Evolutionary conservation across 1,139 yeast genomes (phyloP).

Genomic region (Nakaseomyces bracarensis): DNA sequence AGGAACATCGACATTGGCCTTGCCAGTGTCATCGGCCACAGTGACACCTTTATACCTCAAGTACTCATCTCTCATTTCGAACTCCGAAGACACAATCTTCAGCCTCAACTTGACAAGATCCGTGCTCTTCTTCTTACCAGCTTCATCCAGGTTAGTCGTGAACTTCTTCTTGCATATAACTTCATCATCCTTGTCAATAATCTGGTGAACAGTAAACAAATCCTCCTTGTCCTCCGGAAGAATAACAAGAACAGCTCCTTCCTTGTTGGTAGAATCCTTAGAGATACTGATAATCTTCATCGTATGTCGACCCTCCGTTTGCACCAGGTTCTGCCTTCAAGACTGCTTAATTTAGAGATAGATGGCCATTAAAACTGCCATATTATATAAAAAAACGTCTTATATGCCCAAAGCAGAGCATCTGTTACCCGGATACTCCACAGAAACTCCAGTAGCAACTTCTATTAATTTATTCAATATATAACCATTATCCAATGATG

Average conservation of each 20-base stretch:
- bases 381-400: no score
- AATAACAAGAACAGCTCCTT: constrained; percentile 37
- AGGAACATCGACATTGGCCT: constrained; percentile 50
- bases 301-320: background rate
- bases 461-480: no score
- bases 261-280: constrained; percentile 7
- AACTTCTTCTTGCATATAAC: constrained; percentile 50
- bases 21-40: constrained; percentile 46
- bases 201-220: constrained; percentile 76
- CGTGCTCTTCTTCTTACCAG: constrained; percentile 22
- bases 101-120: constrained; percentile 30
- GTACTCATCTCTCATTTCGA: constrained; percentile 63
- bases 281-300: constrained; percentile 6
- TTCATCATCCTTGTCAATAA: constrained; percentile 66
- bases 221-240: constrained; percentile 85
- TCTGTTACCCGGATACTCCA: no score
- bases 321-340: no score
- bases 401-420: no score
- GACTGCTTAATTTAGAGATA: no score
- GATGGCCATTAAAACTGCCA: no score
- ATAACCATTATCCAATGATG: no score
- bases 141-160: constrained; percentile 19
- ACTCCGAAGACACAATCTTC: constrained; percentile 58
- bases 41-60: constrained; percentile 77
- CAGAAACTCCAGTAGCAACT: no score